phyloP scores from a whole-genome alignment of 495 filamentous ascomycete genomes.

The Talaromyces thailandensis region DNA sequence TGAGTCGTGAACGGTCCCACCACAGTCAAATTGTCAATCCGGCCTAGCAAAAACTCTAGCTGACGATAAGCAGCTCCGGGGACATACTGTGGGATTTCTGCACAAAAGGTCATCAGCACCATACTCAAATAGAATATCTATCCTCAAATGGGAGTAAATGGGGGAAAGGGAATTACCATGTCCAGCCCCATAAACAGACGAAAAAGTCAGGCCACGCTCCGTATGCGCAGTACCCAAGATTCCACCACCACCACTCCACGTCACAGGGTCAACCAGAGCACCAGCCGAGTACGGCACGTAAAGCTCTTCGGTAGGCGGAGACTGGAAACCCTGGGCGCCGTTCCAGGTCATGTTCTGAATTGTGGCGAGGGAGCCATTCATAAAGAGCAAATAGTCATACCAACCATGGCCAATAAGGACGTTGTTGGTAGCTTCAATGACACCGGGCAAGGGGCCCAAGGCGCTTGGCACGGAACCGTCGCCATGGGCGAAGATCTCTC shows the following conservation, averaged over 20 bases:
- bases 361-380: conserved; percentile 59
- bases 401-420: conserved; percentile 61
- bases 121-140: background rate
- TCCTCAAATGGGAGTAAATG: background rate
- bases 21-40: conserved; percentile 39
- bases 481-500: conserved; percentile 46
- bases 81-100: conserved; percentile 48
- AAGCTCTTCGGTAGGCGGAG: conserved; percentile 45
- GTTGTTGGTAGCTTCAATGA: conserved; percentile 64
- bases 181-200: conserved; percentile 47
- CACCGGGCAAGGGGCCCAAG: conserved; percentile 47
- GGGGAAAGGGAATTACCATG: conserved; percentile 36
- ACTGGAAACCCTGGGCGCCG: conserved; percentile 59
- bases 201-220: conserved; percentile 63
- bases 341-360: conserved; percentile 86
- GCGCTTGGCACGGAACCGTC: conserved; percentile 40
- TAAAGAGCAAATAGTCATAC: conserved; percentile 46
- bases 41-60: conserved; percentile 57
- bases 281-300: conserved; percentile 55
- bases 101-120: background rate
- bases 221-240: conserved; percentile 51
- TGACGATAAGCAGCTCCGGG: conserved; percentile 58
- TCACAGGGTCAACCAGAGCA: conserved; percentile 13
- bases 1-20: conserved; percentile 23
- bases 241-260: conserved; percentile 37